Conservation (phyloP, 306 rosid genomes). For the Prunus fruticosa region DNA sequence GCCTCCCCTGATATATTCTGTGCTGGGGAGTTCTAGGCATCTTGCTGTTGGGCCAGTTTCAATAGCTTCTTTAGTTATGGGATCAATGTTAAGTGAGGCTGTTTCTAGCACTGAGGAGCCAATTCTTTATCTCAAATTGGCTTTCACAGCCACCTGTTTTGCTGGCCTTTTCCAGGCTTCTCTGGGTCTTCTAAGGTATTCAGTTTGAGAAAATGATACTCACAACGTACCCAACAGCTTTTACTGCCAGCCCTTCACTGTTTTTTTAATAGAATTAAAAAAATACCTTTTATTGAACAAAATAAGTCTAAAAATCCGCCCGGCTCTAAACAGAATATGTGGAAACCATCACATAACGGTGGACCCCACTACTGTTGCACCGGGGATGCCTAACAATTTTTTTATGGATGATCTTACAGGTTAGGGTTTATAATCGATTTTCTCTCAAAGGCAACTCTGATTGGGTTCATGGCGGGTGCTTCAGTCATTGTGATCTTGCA, state of each 20-base stretch:
- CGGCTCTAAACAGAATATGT: neutral
- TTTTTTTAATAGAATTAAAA: neutral
- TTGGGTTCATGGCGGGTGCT: slow-evolving; percentile 98
- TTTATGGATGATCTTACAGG: slow-evolving; percentile 33
- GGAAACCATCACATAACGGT: neutral
- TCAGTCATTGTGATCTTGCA: slow-evolving; percentile 92
- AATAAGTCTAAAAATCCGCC: neutral
- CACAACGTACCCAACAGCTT: neutral
- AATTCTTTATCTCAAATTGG: slow-evolving; percentile 78
- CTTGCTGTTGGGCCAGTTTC: slow-evolving; percentile 97
- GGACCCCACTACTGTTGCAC: neutral
- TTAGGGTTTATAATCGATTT: slow-evolving; percentile 91
- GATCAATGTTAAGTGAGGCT: slow-evolving; percentile 81
- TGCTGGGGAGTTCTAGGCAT: slow-evolving; percentile 93
- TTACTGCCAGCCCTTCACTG: neutral
- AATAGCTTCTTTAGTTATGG: slow-evolving; percentile 96
- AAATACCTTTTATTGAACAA: neutral
- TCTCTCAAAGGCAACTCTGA: slow-evolving; percentile 89
- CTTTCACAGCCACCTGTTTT: slow-evolving; percentile 89
- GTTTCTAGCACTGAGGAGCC: slow-evolving; percentile 66
- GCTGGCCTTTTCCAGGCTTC: slow-evolving; percentile 93
- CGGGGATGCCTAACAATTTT: neutral
- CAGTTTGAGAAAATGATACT: too few relatives aligned
- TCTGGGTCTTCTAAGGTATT: slow-evolving; percentile 74
- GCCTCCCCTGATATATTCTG: slow-evolving; percentile 81